phyloP scores from a whole-genome alignment of 2,329 filamentous ascomycete species.

The Parascedosporium putredinis region DNA sequence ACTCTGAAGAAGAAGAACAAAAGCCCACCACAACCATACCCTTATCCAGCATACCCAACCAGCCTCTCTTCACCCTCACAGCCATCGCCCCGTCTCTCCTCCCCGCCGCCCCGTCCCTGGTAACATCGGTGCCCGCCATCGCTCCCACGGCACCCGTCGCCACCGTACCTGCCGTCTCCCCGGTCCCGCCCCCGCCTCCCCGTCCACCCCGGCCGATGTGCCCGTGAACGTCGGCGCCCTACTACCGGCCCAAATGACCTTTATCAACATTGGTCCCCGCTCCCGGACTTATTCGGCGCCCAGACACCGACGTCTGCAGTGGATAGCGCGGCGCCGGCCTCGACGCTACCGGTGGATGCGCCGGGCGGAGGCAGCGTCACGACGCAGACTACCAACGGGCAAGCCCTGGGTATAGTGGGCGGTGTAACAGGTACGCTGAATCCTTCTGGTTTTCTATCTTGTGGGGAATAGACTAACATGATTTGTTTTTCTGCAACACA shows the following conservation, averaged over 20 bases:
- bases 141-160: too few relatives aligned
- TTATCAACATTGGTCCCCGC: background rate
- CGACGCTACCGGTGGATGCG: too few relatives aligned
- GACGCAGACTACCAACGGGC: background rate
- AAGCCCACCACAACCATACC: background rate
- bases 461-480: background rate
- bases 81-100: background rate
- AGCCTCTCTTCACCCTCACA: background rate
- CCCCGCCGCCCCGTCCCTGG: background rate
- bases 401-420: background rate
- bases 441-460: background rate
- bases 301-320: too few relatives aligned
- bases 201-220: background rate
- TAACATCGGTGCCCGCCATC: background rate
- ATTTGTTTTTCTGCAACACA: background rate
- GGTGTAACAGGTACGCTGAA: background rate
- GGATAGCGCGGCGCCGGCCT: too few relatives aligned
- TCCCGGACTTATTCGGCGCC: background rate
- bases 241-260: background rate
- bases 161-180: background rate
- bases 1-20: background rate
- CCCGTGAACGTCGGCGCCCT: background rate
- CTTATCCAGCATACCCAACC: background rate
- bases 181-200: background rate
- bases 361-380: background rate